These are phyloP conservation scores for Gymnopilus dilepis DNA, from an alignment of 768 basidiomycete species.

Conservation along the genomic window DNA sequence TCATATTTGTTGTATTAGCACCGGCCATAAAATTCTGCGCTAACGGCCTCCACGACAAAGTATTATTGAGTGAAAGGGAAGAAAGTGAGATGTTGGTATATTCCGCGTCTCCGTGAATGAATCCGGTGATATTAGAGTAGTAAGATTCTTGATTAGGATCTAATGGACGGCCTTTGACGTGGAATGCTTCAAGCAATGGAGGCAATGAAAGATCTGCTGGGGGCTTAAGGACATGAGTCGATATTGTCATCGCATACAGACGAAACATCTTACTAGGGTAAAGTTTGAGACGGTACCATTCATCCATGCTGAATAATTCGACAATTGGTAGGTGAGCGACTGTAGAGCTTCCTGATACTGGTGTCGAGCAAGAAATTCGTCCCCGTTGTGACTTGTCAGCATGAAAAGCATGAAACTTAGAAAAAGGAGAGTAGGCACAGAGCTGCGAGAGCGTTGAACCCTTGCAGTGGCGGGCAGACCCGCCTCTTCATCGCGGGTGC, in stretches of 20 bases:
- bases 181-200: constrained; percentile 54
- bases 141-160: constrained; percentile 60
- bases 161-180: constrained; percentile 48
- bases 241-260: constrained; percentile 18
- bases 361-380: constrained; percentile 66
- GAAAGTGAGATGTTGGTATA: constrained; percentile 69
- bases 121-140: constrained; percentile 79
- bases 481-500: constrained; percentile 42
- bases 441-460: constrained; percentile 51
- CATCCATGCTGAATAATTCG: constrained; percentile 81
- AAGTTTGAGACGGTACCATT: constrained; percentile 72
- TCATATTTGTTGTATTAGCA: constrained; percentile 55
- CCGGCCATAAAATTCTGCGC: constrained; percentile 56
- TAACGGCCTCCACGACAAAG: constrained; percentile 53
- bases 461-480: constrained; percentile 34
- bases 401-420: constrained; percentile 77
- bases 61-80: constrained; percentile 41
- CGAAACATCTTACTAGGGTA: constrained; percentile 49
- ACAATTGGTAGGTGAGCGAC: constrained; percentile 60
- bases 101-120: constrained; percentile 65
- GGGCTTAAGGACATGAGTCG: constrained; percentile 13
- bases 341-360: constrained; percentile 71
- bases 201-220: constrained; percentile 45
- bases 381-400: constrained; percentile 76
- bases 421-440: constrained; percentile 76